Evolutionary conservation across 2,329 filamentous ascomycete genomes (phyloP).

Genomic region (Colletotrichum agaves): DNA sequence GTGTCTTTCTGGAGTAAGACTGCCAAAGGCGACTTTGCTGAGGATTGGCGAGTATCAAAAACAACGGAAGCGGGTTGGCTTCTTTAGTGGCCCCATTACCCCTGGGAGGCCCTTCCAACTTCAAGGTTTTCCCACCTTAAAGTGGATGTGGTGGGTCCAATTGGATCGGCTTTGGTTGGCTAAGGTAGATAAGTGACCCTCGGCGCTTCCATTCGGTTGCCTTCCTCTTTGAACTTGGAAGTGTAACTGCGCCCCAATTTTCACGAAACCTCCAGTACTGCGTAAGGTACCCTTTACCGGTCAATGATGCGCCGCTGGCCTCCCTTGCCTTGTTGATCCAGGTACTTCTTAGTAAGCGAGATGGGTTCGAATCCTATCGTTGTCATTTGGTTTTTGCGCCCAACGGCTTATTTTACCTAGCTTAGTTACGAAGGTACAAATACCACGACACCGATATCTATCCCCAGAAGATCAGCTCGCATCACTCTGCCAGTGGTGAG

Average conservation of each 20-base stretch:
- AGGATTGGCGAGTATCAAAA: neutral
- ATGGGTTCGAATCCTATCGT: too few species aligned
- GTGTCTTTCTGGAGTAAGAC: neutral
- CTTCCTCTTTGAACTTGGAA: slow-evolving; percentile 7
- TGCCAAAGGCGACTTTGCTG: neutral
- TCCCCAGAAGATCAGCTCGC: slow-evolving; percentile 5
- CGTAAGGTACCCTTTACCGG: too few species aligned
- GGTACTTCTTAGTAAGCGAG: too few species aligned
- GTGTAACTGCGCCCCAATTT: slow-evolving; percentile 24
- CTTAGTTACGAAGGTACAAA: neutral
- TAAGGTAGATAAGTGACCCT: slow-evolving; percentile 24
- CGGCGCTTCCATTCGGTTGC: neutral
- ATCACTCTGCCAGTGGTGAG: neutral
- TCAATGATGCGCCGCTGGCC: too few species aligned
- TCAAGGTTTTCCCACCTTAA: neutral
- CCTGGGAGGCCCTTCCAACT: neutral
- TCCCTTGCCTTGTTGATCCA: too few species aligned
- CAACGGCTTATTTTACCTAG: neutral
- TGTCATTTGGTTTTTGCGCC: slow-evolving; percentile 1
- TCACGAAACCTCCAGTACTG: neutral
- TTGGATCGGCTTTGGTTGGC: slow-evolving; percentile 26
- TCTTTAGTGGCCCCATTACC: slow-evolving; percentile 5
- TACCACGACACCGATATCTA: neutral
- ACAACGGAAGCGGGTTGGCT: neutral
- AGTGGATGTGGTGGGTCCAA: neutral